A percentile compares a stretch with the other conserved stretches of the same genome.
Conservation (phyloP, 768 basidiomycete genomes). For the Favolaschia claudopus region DNA sequence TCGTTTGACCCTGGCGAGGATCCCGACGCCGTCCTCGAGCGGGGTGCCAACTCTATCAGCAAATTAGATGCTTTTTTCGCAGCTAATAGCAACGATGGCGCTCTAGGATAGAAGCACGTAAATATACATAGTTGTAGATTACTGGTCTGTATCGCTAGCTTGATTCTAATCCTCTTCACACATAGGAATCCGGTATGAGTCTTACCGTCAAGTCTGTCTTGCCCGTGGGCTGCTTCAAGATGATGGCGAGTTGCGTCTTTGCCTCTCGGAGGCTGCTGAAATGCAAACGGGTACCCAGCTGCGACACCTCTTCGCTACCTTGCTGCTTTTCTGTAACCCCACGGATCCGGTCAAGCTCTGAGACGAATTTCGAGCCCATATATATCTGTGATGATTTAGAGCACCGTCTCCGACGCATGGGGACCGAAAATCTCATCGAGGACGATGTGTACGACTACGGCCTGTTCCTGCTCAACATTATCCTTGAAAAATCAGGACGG, state of each 20-base stretch:
- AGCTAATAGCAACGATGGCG: slow-evolving; percentile 30
- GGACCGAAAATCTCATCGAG: background rate
- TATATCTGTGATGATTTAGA: too few species aligned
- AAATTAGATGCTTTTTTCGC: slow-evolving; percentile 39
- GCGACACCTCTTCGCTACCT: slow-evolving; percentile 35
- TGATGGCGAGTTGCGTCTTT: slow-evolving; percentile 49
- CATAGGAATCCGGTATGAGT: too few species aligned
- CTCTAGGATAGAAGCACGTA: slow-evolving; percentile 11
- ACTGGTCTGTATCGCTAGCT: too few species aligned
- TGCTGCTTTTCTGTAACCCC: slow-evolving; percentile 15
- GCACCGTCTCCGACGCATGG: background rate
- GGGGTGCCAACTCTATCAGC: slow-evolving; percentile 5
- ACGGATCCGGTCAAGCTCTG: background rate
- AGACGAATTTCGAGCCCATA: background rate
- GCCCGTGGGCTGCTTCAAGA: slow-evolving; percentile 45
- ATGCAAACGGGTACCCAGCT: too few species aligned
- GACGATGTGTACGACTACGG: too few species aligned
- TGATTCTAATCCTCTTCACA: too few species aligned
- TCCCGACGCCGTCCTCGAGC: slow-evolving; percentile 2
- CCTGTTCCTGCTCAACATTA: too few species aligned
- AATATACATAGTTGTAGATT: slow-evolving; percentile 39
- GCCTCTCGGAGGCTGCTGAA: slow-evolving; percentile 42
- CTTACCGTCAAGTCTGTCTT: too few species aligned
- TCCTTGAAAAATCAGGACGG: background rate
- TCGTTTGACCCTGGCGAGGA: slow-evolving; percentile 41